Percentiles rank a stretch among this genome's conserved stretches.
These are phyloP conservation scores for Luvunga scandens DNA, from an alignment of 345 rosid genomes.

Conservation along the genomic window DNA sequence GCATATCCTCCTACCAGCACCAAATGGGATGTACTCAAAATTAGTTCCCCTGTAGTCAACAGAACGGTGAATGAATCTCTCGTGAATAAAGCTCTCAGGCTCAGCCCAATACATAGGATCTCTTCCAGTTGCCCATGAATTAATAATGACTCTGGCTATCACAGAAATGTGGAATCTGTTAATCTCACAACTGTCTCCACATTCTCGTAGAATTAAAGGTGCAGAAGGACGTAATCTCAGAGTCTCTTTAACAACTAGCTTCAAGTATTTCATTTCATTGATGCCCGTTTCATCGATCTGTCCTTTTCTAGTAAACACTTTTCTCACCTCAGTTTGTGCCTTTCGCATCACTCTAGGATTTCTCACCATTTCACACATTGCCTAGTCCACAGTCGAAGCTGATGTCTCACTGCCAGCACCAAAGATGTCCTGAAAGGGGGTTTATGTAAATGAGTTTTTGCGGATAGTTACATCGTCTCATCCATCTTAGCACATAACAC, in stretches of 20 bases:
- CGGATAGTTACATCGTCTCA: too few species aligned
- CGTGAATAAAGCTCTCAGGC: slow-evolving; percentile 31
- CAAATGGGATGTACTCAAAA: slow-evolving; percentile 27
- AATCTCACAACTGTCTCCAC: slow-evolving; percentile 9
- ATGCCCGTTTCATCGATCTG: slow-evolving; percentile 21
- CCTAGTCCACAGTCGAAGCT: slow-evolving; percentile 27
- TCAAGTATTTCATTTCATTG: slow-evolving; percentile 13
- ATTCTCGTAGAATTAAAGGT: slow-evolving; percentile 26
- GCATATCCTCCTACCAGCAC: slow-evolving; percentile 34
- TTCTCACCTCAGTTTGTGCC: slow-evolving; percentile 26
- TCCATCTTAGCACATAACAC: too few species aligned
- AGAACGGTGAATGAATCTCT: slow-evolving; percentile 17
- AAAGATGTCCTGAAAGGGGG: slow-evolving; percentile 13
- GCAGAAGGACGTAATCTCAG: slow-evolving; percentile 26
- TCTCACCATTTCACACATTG: slow-evolving; percentile 27
- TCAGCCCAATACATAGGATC: slow-evolving; percentile 34
- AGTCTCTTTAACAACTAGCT: slow-evolving; percentile 26
- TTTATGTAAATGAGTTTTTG: background rate
- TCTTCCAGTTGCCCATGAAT: slow-evolving; percentile 37
- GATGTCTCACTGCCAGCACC: slow-evolving; percentile 29
- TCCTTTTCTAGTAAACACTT: slow-evolving; percentile 16
- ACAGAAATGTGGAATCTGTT: slow-evolving; percentile 22
- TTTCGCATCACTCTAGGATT: slow-evolving; percentile 19
- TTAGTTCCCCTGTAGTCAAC: slow-evolving; percentile 19
- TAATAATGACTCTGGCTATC: slow-evolving; percentile 26